Conservation (phyloP, 2,329 filamentous ascomycete genomes). For the Cladosporium sp. region DNA sequence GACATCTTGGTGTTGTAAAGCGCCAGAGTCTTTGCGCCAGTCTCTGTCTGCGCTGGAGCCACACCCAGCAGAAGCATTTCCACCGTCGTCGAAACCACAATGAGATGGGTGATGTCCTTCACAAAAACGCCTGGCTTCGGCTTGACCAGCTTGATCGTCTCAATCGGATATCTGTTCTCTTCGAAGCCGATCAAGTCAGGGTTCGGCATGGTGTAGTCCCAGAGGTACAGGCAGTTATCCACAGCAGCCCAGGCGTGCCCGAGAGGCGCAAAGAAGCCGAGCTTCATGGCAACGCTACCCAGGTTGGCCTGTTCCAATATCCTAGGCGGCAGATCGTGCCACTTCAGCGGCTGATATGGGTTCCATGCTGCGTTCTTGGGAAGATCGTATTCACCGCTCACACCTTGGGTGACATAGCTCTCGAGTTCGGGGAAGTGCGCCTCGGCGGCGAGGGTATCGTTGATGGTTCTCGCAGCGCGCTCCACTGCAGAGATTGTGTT, state of each 20-base stretch:
- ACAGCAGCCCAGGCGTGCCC: slow-evolving; percentile 95
- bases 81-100: slow-evolving; percentile 81
- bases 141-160: slow-evolving; percentile 80
- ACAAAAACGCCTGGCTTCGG: slow-evolving; percentile 88
- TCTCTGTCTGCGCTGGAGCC: slow-evolving; percentile 58
- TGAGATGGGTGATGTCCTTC: slow-evolving; percentile 75
- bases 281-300: slow-evolving; percentile 80
- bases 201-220: slow-evolving; percentile 94
- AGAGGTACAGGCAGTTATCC: slow-evolving; percentile 92
- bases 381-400: slow-evolving; percentile 88
- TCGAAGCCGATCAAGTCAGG: slow-evolving; percentile 90
- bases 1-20: slow-evolving; percentile 89
- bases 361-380: slow-evolving; percentile 67
- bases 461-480: slow-evolving; percentile 79
- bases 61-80: slow-evolving; percentile 88
- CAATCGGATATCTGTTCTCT: slow-evolving; percentile 82
- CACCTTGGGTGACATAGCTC: slow-evolving; percentile 76
- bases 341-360: slow-evolving; percentile 82
- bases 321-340: slow-evolving; percentile 84
- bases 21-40: slow-evolving; percentile 67
- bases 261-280: slow-evolving; percentile 92
- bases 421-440: slow-evolving; percentile 84
- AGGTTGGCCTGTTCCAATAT: slow-evolving; percentile 91
- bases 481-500: slow-evolving; percentile 60
- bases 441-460: slow-evolving; percentile 71